Evolutionary conservation across 2,329 filamentous ascomycete species (phyloP), one percentile per base, ranked within the genome.

Genomic region (Colletotrichum euphorbiae): DNA sequence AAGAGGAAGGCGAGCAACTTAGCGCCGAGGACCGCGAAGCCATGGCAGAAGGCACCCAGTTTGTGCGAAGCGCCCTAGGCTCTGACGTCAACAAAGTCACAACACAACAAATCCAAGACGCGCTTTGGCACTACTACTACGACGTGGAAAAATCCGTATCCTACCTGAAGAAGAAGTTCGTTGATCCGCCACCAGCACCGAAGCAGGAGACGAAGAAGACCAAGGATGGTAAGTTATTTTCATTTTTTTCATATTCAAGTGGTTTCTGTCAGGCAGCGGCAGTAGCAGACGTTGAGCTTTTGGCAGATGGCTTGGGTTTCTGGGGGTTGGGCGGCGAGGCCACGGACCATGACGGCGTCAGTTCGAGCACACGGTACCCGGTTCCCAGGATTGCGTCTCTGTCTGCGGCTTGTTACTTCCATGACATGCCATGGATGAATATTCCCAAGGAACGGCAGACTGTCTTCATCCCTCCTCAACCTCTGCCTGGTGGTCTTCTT

Each of bases 101-200:
- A 40, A 80, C 78, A 51, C 78, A 75, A 42, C 91, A 97, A 75
- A 95, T 98, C 70, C 89, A 97, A 77, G 95, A 98, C 69, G 88
- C 94, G 0, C 80, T 99, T 15, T 98, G 94, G 93, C 89, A 99
- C 79, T 98, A 98, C 79, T 98, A 95, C 78, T 98, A 94, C 77
- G 94, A 99, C 74, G 85, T 97, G 33, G 91, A 90, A 65, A 97
- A 97, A 79, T 89, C 93, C 1, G 91, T 97, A 42, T 85, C 87
- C 64, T 98, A 97, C 75, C 80, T 99, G 66, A 87, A 89, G 70
- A 91, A 90, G 84, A 90, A 84, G 36, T 87, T 82, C 71, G 81
- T 88, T 72, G 78, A 81, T 7, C 81, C 81, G 50, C 75, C 81
- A 17, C 72, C 81, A 48, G 75, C 81, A n/a, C 72, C 75, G 78